Evolutionary conservation across 371 early-diverging fungal species (phyloP), one percentile per base, ranked within the genome.

Genomic region (Phascolomyces articulosus): DNA sequence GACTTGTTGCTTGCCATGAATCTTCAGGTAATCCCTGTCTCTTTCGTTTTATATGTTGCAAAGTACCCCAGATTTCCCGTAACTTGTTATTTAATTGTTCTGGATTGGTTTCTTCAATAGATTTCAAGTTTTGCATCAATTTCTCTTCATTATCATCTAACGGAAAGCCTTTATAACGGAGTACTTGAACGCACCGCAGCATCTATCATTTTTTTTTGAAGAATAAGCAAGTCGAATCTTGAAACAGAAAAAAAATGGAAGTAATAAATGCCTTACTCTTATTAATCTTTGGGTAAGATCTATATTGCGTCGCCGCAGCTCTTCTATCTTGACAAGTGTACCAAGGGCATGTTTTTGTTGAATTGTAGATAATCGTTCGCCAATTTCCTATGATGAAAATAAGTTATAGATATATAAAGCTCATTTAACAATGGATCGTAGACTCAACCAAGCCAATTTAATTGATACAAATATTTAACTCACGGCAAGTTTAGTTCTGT

Each of bases 291-390:
- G 66, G 4, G 63, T 65, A 11, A 51, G 55, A 21, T 70, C 61
- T 23, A 58, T 41, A 26, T 65, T 62, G 29, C 65, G 70, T n/a
- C 82, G 72, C 60, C 70, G 74, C 59, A 78, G 75, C 49, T 79
- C 79, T 31, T 79, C 79, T 47, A 77, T 55, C 27, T 68, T 73
- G 16, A 74, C 69, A 40, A 69, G 53, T n/a, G 73, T 73, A 0
- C 70, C 71, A 55, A 79, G 58, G 8, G 38, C 34, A 57, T 73
- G 67, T 63, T 77, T 68, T 44, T 69, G 75, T 40, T 75, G 69
- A 21, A 72, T 67, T 27, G 63, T 60, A 29, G 59, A 41, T 53
- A 79, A 55, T 66, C 79, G 79, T 16, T 73, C 64, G 16, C 63
- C 60, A 26, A 67, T 65, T 68, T 79, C 79, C 74, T 77, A 49